A percentile compares a stretch with the other conserved stretches of the same genome.
phyloP scores from a whole-genome alignment of 306 rosid genomes.

The Delonix regia region DNA sequence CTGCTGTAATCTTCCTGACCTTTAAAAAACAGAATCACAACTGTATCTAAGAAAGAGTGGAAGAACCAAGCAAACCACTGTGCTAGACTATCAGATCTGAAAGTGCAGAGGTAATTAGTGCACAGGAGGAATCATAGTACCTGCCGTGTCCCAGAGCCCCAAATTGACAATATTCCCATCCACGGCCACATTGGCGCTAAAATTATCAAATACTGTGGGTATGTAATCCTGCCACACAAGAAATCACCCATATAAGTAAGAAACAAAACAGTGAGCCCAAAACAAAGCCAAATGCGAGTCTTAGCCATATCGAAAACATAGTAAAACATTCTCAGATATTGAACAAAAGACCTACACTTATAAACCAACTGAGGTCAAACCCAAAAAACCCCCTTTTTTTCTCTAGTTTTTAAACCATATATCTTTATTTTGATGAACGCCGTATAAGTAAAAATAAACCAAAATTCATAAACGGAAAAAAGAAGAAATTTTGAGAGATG shows the following conservation, averaged over 20 bases:
- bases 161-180: constrained; percentile 90
- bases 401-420: neutral
- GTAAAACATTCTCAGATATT: constrained; percentile 1
- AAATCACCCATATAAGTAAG: neutral
- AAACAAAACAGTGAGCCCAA: constrained; percentile 3
- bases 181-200: constrained; percentile 96
- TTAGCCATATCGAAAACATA: constrained; percentile 12
- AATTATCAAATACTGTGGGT: constrained; percentile 96
- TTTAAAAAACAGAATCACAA: constrained; percentile 44
- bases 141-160: constrained; percentile 99
- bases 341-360: constrained; percentile 6
- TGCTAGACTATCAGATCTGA: constrained; percentile 16
- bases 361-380: neutral
- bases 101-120: neutral
- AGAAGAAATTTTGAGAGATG: constrained; percentile 18
- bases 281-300: constrained; percentile 6
- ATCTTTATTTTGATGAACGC: neutral
- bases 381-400: neutral
- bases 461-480: constrained; percentile 32
- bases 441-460: constrained; percentile 3
- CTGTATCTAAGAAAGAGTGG: neutral
- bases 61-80: constrained; percentile 9
- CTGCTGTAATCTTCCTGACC: constrained; percentile 99
- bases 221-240: constrained; percentile 70
- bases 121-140: constrained; percentile 41